Conservation (phyloP, 345 rosid species). For the Camelina hispida region DNA sequence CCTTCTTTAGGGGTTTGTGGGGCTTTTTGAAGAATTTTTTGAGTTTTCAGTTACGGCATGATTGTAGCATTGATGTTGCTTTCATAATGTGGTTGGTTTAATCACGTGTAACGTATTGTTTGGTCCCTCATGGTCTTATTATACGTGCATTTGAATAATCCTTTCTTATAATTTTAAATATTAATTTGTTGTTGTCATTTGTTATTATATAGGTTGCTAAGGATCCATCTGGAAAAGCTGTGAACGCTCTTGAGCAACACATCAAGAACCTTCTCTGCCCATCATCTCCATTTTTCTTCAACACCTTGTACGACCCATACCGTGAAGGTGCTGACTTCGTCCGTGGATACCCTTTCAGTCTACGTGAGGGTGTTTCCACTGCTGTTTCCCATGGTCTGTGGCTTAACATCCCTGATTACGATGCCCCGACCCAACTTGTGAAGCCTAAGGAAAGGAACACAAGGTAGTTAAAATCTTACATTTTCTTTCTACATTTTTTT, state of each 20-base stretch:
- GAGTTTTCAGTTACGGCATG: conserved; percentile 38
- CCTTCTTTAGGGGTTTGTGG: conserved; percentile 5
- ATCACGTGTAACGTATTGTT: conserved; percentile 40
- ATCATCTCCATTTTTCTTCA: conserved; percentile 86
- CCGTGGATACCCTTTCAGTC: conserved; percentile 95
- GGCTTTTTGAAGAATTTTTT: conserved; percentile 10
- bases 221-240: conserved; percentile 81
- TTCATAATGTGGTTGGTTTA: conserved; percentile 25
- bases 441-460: conserved; percentile 91
- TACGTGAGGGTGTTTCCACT: conserved; percentile 85
- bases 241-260: conserved; percentile 93
- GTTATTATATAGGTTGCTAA: conserved; percentile 68
- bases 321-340: conserved; percentile 85
- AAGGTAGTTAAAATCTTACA: conserved; percentile 46
- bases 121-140: background rate
- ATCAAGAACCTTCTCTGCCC: conserved; percentile 78
- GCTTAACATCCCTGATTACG: conserved; percentile 97
- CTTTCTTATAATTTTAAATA: background rate
- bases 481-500: background rate
- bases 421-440: conserved; percentile 94
- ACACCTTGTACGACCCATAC: conserved; percentile 89
- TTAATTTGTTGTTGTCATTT: conserved; percentile 20
- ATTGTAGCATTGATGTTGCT: conserved; percentile 37
- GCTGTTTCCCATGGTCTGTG: conserved; percentile 93
- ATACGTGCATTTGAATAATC: conserved; percentile 6